Evolutionary conservation across 352 stramenopile species (phyloP).

Genomic region (Phytopythium ostracodes): DNA sequence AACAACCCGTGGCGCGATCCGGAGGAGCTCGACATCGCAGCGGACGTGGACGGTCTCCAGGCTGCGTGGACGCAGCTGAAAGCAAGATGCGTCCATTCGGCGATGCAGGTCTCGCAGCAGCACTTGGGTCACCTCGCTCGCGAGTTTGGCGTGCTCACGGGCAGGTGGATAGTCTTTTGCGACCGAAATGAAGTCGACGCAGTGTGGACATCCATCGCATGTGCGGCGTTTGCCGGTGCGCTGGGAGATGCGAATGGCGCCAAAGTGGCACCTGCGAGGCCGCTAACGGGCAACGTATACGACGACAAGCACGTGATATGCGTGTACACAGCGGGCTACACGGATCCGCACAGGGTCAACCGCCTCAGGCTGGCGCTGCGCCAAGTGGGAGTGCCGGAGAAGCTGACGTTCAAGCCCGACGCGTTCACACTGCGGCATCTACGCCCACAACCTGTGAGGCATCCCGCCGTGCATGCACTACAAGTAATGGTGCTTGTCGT

Average conservation of each 20-base stretch:
- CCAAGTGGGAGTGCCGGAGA: conserved; percentile 3
- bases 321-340: conserved; percentile 13
- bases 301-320: conserved; percentile 9
- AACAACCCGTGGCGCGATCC: not conserved
- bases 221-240: not conserved
- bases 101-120: not conserved
- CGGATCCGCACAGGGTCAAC: conserved; percentile 2
- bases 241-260: conserved; percentile 2
- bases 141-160: conserved; percentile 4
- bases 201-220: conserved; percentile 4
- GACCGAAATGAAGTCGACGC: conserved; percentile 1
- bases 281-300: not conserved
- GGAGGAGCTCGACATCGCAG: not conserved
- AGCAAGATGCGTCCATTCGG: not conserved
- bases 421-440: conserved; percentile 14
- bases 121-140: conserved; percentile 3
- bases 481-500: not conserved
- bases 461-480: conserved; percentile 5
- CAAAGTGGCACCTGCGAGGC: conserved; percentile 9
- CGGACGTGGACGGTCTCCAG: conserved; percentile 6
- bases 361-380: conserved; percentile 5
- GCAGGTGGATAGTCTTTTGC: conserved; percentile 17
- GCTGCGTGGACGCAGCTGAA: conserved; percentile 4
- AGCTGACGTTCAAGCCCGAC: conserved; percentile 12
- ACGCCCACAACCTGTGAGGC: conserved; percentile 7